phyloP scores from a whole-genome alignment of 495 filamentous ascomycete species.

The Podospora pseudopauciseta region DNA sequence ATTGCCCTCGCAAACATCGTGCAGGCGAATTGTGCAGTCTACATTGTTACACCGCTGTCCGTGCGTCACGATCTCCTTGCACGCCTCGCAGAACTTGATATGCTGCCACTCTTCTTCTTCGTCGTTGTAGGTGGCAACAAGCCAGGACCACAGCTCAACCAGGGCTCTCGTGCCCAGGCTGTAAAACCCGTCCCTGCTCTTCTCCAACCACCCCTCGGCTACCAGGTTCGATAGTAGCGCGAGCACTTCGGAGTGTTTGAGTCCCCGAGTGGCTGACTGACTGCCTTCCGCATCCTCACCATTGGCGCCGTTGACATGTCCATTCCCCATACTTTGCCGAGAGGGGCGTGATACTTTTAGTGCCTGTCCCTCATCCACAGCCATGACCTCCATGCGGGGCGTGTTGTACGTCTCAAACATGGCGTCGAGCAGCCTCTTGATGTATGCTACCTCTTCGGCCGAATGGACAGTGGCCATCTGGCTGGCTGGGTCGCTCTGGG shows the following conservation, averaged over 20 bases:
- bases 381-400: constrained; percentile 70
- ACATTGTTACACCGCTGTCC: constrained; percentile 75
- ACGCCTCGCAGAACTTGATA: constrained; percentile 86
- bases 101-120: constrained; percentile 57
- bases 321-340: constrained; percentile 39
- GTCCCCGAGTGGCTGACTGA: constrained; percentile 39
- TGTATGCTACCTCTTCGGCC: constrained; percentile 82
- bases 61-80: constrained; percentile 84
- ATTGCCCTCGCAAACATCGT: constrained; percentile 69
- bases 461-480: constrained; percentile 81
- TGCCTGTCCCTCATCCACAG: constrained; percentile 72
- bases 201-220: constrained; percentile 81
- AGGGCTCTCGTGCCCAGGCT: constrained; percentile 70
- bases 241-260: constrained; percentile 77
- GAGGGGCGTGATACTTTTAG: constrained; percentile 54
- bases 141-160: constrained; percentile 79
- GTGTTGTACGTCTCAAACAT: constrained; percentile 92
- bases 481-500: constrained; percentile 73
- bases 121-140: constrained; percentile 82
- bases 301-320: constrained; percentile 35
- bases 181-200: constrained; percentile 64
- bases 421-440: constrained; percentile 82
- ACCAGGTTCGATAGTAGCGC: constrained; percentile 64
- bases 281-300: constrained; percentile 33
- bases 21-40: constrained; percentile 66